A percentile compares a stretch with the other conserved stretches of the same genome.
Evolutionary conservation across 2,329 filamentous ascomycete genomes (phyloP).

Genomic region (Epicoccum nigrum): DNA sequence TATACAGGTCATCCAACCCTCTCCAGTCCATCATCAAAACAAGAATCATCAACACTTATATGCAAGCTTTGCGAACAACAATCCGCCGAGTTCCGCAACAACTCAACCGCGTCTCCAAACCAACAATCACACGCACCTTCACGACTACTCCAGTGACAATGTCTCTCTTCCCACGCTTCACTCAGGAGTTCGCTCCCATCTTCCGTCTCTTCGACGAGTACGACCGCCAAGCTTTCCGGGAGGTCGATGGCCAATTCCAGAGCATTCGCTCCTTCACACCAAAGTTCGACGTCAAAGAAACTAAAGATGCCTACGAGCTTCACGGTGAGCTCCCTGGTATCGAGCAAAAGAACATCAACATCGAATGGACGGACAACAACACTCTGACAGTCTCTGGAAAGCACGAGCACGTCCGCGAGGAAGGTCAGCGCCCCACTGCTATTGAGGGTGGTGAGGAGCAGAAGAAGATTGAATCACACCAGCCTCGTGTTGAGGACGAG

Average conservation of each 20-base stretch:
- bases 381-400: constrained; percentile 74
- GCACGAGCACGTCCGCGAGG: constrained; percentile 67
- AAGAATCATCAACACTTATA: constrained; percentile 34
- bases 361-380: constrained; percentile 79
- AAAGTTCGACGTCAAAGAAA: constrained; percentile 79
- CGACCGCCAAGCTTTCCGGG: constrained; percentile 45
- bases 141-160: constrained; percentile 39
- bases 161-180: constrained; percentile 52
- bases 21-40: constrained; percentile 32
- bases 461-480: constrained; percentile 34
- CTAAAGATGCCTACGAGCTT: constrained; percentile 71
- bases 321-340: constrained; percentile 81
- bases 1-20: constrained; percentile 23
- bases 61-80: constrained; percentile 47
- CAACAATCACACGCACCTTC: constrained; percentile 28
- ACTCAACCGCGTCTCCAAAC: constrained; percentile 40
- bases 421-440: constrained; percentile 58
- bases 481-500: constrained; percentile 72
- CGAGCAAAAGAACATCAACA: constrained; percentile 73
- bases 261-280: constrained; percentile 68
- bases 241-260: constrained; percentile 31
- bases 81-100: constrained; percentile 40
- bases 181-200: constrained; percentile 51
- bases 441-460: constrained; percentile 49
- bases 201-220: constrained; percentile 58